These are phyloP conservation scores for Biscogniauxia sp. DNA, from an alignment of 2,329 filamentous ascomycete species.

Conservation along the genomic window DNA sequence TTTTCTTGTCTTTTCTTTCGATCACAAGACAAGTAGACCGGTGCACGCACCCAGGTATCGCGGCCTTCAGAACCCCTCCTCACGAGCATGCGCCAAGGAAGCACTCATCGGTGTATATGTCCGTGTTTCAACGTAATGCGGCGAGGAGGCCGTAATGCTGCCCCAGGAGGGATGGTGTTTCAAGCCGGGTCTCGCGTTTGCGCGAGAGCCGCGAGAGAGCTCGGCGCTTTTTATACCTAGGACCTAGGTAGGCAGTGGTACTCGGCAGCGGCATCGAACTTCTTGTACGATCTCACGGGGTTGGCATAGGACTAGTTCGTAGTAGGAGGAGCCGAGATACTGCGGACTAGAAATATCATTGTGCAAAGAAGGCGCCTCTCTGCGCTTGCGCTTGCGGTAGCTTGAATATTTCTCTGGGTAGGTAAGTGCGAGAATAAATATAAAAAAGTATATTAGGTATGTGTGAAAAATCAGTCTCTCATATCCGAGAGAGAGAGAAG, in stretches of 20 bases:
- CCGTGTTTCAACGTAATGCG: not conserved
- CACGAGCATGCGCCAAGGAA: conserved; percentile 3
- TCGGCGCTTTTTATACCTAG: too few relatives aligned
- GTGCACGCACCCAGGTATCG: too few relatives aligned
- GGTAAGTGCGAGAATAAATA: not conserved
- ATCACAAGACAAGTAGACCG: too few relatives aligned
- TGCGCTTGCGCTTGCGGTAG: conserved; percentile 16
- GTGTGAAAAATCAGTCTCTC: too few relatives aligned
- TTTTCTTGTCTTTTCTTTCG: too few relatives aligned
- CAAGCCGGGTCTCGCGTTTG: conserved; percentile 7
- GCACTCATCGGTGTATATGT: not conserved
- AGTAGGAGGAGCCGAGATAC: conserved; percentile 9
- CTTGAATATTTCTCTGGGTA: conserved; percentile 21
- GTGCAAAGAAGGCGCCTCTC: conserved; percentile 9
- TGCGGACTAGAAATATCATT: conserved; percentile 8
- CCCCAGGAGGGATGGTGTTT: conserved; percentile 12
- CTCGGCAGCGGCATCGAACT: too few relatives aligned
- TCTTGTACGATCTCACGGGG: too few relatives aligned
- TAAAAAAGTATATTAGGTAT: too few relatives aligned
- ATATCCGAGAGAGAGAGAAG: not conserved
- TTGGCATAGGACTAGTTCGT: too few relatives aligned
- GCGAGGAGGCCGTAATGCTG: conserved; percentile 2
- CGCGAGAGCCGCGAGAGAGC: not conserved
- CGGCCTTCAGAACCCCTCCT: too few relatives aligned
- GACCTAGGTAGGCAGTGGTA: too few relatives aligned